phyloP scores from a whole-genome alignment of 179 eudicot species.

The Silene vulgaris region DNA sequence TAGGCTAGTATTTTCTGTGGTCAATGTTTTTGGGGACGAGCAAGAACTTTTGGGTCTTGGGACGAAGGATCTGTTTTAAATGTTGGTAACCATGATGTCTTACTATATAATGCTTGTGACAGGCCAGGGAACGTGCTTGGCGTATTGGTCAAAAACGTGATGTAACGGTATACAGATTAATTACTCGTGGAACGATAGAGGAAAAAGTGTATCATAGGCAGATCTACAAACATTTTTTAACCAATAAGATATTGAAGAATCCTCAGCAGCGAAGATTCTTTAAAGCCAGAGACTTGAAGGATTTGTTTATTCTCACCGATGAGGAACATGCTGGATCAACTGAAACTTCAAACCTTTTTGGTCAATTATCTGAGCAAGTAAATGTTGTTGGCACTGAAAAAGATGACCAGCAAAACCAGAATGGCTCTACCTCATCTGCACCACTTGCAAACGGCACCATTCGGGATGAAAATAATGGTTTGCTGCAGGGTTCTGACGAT shows the following conservation, averaged over 20 bases:
- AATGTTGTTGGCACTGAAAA: constrained; percentile 53
- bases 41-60: background rate
- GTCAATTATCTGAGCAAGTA: constrained; percentile 73
- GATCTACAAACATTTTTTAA: constrained; percentile 87
- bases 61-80: background rate
- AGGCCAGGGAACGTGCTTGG: constrained; percentile 99
- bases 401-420: constrained; percentile 35
- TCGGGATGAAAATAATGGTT: constrained; percentile 24
- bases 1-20: background rate
- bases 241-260: constrained; percentile 90
- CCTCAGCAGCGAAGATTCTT: constrained; percentile 96
- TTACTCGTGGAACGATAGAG: constrained; percentile 95
- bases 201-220: constrained; percentile 98
- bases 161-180: constrained; percentile 78
- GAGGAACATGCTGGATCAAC: constrained; percentile 63
- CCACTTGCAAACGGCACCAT: constrained; percentile 26
- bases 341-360: constrained; percentile 76
- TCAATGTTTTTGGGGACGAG: background rate
- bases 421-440: constrained; percentile 22
- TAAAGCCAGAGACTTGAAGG: constrained; percentile 89
- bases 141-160: constrained; percentile 95
- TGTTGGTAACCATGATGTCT: constrained; percentile 5
- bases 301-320: constrained; percentile 70
- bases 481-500: constrained; percentile 26
- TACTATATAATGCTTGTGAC: constrained; percentile 29